These are phyloP conservation scores for Schwanniomyces polymorphus DNA, from an alignment of 805 yeast species.

Conservation along the genomic window DNA sequence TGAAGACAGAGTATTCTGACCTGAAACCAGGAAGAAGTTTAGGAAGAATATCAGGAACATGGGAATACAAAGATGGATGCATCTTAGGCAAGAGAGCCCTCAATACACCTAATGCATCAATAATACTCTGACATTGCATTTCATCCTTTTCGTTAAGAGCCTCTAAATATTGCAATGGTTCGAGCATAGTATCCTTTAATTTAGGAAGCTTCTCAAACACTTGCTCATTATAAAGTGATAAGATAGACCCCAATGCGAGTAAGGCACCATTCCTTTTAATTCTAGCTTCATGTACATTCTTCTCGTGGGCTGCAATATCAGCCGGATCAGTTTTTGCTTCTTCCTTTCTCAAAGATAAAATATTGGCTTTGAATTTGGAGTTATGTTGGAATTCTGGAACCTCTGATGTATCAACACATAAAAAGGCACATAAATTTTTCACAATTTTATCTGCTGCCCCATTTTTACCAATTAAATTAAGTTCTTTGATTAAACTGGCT, in stretches of 20 bases:
- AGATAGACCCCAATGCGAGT: constrained; percentile 60
- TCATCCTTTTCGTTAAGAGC: constrained; percentile 35
- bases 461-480: constrained; percentile 56
- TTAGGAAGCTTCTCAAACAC: constrained; percentile 67
- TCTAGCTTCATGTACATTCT: constrained; percentile 69
- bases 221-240: constrained; percentile 50
- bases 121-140: constrained; percentile 69
- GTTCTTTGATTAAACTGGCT: constrained; percentile 58
- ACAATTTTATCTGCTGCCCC: constrained; percentile 85
- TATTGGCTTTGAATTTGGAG: constrained; percentile 48
- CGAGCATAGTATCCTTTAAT: constrained; percentile 62
- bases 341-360: constrained; percentile 78
- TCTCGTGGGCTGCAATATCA: constrained; percentile 60
- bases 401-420: constrained; percentile 94
- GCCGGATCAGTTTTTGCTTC: constrained; percentile 64
- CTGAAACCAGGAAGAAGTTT: constrained; percentile 55
- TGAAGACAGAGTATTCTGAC: constrained; percentile 75
- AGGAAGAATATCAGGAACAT: constrained; percentile 44
- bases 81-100: constrained; percentile 71
- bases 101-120: constrained; percentile 83
- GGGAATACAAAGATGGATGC: constrained; percentile 45
- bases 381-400: constrained; percentile 88
- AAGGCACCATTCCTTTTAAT: constrained; percentile 86
- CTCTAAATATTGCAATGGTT: constrained; percentile 51
- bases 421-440: constrained; percentile 85